Base-by-base conservation (phyloP, 805 yeast species). In the Metschnikowia chrysomelidarum region DNA sequence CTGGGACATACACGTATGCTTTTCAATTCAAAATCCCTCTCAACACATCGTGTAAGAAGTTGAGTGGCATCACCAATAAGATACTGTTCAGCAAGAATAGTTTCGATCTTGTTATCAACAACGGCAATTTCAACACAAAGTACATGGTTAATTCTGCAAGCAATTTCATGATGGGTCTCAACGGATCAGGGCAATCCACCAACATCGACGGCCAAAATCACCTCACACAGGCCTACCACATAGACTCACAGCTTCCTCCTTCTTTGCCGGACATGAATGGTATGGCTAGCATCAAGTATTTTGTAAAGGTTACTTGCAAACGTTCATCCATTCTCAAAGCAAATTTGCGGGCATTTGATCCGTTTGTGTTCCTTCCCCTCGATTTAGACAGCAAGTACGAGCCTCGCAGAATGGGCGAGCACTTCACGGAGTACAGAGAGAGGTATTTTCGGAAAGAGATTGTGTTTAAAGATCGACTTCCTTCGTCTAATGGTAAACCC, bases 281-380 rank as follows among this genome's bases (percentile, higher is more conserved):
- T 23, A 53, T 50, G 49, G 76, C 73, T 6, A 50, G 54, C 8
- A 56, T 77, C 32, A 62, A 67, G 37, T 80, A 80, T 51, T 79
- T 71, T 49, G 65, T 80, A 36, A 79, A 80, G 54, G 82, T 69
- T 7, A 79, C 85, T 0, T 78, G 79, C 26, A 74, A 73, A 38
- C 51, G 80, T 29, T 56, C 79, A 2, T 66, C 78, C 3, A 49
- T 76, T 20, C 59, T 75, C 37, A 69, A 70, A 36, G 32, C 64
- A 18, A 79, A 76, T 40, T 48, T 70, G 20, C 59, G 84, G 24
- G 53, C 68, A 8, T 52, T 51, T 30, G 68, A 67, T 29, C 81
- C 80, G 4, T 75, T 82, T 44, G 57, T 62, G 3, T 76, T 80
- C 43, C 53, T 75, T 19, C 85, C 86, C 0, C 51, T 70, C 23